Percentiles rank a stretch among this genome's conserved stretches.
Conservation (phyloP, 495 filamentous ascomycete genomes). For the Aspergillus panamensis region DNA sequence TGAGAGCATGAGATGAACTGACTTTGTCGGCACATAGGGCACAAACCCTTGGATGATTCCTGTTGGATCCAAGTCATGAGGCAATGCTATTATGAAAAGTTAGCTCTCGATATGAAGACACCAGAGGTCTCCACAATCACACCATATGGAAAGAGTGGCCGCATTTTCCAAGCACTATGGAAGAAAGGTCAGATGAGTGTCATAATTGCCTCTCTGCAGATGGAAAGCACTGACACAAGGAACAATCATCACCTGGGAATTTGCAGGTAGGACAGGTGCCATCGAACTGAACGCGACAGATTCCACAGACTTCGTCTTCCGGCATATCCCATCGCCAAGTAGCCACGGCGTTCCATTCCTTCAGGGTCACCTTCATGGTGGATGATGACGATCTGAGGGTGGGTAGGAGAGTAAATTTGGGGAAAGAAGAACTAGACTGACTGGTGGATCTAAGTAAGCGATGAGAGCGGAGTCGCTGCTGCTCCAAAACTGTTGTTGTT, state of each 20-base stretch:
- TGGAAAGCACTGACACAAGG: constrained; percentile 60
- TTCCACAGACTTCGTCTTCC: constrained; percentile 96
- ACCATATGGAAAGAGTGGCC: constrained; percentile 98
- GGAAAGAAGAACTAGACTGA: not conserved
- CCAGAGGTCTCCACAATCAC: constrained; percentile 21
- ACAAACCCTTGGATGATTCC: constrained; percentile 87
- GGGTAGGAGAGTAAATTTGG: not conserved
- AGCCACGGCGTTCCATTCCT: constrained; percentile 87
- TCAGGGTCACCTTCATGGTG: constrained; percentile 85
- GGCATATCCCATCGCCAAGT: constrained; percentile 98
- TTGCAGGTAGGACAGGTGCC: constrained; percentile 97
- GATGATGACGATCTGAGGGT: not conserved
- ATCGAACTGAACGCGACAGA: constrained; percentile 97
- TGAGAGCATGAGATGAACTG: constrained; percentile 31
- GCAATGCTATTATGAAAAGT: constrained; percentile 67
- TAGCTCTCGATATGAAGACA: constrained; percentile 19
- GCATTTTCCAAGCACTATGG: constrained; percentile 85
- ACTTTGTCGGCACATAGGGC: constrained; percentile 98
- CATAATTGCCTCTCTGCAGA: not conserved
- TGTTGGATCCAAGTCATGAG: constrained; percentile 94
- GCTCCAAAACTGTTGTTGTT: constrained; percentile 8
- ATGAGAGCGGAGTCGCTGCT: constrained; percentile 10
- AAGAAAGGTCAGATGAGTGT: constrained; percentile 2
- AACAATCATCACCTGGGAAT: constrained; percentile 94
- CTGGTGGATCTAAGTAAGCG: constrained; percentile 14